Percentiles rank a stretch among this genome's conserved stretches.
These are phyloP conservation scores for Colletotrichum tanaceti DNA, from an alignment of 2,329 filamentous ascomycete genomes.

Conservation along the genomic window DNA sequence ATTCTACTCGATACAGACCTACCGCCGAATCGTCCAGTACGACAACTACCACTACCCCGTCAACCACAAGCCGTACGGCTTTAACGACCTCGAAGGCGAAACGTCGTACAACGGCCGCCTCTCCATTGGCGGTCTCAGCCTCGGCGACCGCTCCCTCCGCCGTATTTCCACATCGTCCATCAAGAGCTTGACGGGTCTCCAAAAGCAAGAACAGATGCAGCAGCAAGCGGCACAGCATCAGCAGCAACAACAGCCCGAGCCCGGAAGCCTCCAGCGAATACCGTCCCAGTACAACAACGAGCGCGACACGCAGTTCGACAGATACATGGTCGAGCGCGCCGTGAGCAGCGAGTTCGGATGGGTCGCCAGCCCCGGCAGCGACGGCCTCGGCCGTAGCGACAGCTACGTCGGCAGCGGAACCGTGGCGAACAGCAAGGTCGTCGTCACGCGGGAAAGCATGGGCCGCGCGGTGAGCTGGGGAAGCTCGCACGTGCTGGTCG, in stretches of 20 bases:
- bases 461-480: conserved; percentile 51
- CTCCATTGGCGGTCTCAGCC: conserved; percentile 37
- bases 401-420: conserved; percentile 45
- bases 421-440: conserved; percentile 37
- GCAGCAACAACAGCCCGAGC: conserved; percentile 13
- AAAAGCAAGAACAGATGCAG: conserved; percentile 14
- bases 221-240: conserved; percentile 11
- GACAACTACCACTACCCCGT: conserved; percentile 63
- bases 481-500: conserved; percentile 52
- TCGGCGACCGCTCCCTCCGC: conserved; percentile 38
- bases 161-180: conserved; percentile 37
- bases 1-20: conserved; percentile 60
- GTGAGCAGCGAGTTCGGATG: conserved; percentile 51
- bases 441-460: conserved; percentile 42
- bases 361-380: conserved; percentile 40
- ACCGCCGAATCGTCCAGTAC: conserved; percentile 60
- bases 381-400: conserved; percentile 42
- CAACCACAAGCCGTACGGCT: conserved; percentile 63
- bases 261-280: conserved; percentile 15
- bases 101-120: conserved; percentile 29
- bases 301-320: conserved; percentile 46
- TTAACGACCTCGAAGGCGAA: conserved; percentile 46
- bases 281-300: conserved; percentile 45
- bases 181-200: conserved; percentile 20
- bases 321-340: conserved; percentile 49